Evolutionary conservation across 805 yeast species (phyloP).

Genomic region (Lipomyces sp.): DNA sequence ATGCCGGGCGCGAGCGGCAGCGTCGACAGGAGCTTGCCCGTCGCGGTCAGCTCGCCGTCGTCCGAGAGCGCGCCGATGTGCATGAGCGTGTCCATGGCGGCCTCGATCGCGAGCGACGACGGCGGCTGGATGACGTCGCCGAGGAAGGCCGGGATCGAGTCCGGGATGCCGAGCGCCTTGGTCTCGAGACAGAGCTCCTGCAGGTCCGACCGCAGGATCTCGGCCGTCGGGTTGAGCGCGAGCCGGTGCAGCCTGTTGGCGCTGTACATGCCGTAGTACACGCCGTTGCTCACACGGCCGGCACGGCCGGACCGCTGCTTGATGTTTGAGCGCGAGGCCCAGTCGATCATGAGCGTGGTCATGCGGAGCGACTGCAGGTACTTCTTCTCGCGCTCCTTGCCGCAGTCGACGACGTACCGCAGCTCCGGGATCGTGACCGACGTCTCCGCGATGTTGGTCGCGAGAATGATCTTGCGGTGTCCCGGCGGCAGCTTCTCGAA

Average conservation of each 20-base stretch:
- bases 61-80: conserved; percentile 25
- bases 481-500: conserved; percentile 50
- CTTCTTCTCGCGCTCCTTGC: conserved; percentile 72
- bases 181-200: conserved; percentile 25
- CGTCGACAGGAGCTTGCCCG: conserved; percentile 19
- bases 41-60: conserved; percentile 21
- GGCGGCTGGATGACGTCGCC: conserved; percentile 27
- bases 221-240: conserved; percentile 15
- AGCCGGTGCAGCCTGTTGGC: conserved; percentile 3
- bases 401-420: conserved; percentile 72
- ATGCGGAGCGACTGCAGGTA: conserved; percentile 69
- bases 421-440: conserved; percentile 83
- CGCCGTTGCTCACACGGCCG: conserved; percentile 77
- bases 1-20: conserved; percentile 23
- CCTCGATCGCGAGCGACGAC: conserved; percentile 5
- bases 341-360: conserved; percentile 69
- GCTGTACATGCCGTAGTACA: conserved; percentile 64
- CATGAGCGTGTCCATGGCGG: conserved; percentile 17
- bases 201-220: conserved; percentile 27
- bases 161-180: conserved; percentile 20
- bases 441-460: conserved; percentile 88
- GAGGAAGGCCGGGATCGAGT: conserved; percentile 12
- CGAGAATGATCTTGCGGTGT: conserved; percentile 68
- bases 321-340: conserved; percentile 76
- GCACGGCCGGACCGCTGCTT: conserved; percentile 82